Evolutionary conservation across 179 eudicot genomes (phyloP).

Genomic region (Patellifolia procumbens): DNA sequence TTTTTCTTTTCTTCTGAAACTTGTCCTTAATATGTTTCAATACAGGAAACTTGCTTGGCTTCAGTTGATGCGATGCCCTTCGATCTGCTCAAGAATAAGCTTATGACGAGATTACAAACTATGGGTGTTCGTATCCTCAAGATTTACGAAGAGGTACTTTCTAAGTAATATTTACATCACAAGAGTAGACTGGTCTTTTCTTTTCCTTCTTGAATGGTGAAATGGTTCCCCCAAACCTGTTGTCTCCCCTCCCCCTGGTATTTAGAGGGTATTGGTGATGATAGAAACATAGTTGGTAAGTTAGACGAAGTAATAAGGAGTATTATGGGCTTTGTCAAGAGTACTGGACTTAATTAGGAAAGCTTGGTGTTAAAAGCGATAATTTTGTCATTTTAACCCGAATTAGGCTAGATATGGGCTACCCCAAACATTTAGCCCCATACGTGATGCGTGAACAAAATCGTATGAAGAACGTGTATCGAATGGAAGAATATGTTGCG

Average conservation of each 20-base stretch:
- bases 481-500: too few relatives aligned
- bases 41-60: conserved; percentile 98
- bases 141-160: conserved; percentile 85
- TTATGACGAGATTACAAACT: conserved; percentile 75
- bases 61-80: conserved; percentile 97
- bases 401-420: too few relatives aligned
- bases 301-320: too few relatives aligned
- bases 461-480: too few relatives aligned
- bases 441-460: too few relatives aligned
- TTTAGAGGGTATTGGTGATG: too few relatives aligned
- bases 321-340: too few relatives aligned
- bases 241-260: not conserved
- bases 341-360: too few relatives aligned
- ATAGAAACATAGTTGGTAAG: too few relatives aligned
- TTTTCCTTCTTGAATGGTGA: not conserved
- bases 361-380: too few relatives aligned
- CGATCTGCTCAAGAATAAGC: conserved; percentile 76
- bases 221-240: not conserved
- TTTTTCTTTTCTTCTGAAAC: not conserved
- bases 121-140: conserved; percentile 68
- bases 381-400: too few relatives aligned
- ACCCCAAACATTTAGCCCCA: too few relatives aligned
- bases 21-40: conserved; percentile 10
- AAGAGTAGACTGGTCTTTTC: not conserved
- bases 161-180: not conserved